These are phyloP conservation scores for Ganoderma sp. DNA, from an alignment of 1,284 basidiomycete genomes.

Conservation along the genomic window DNA sequence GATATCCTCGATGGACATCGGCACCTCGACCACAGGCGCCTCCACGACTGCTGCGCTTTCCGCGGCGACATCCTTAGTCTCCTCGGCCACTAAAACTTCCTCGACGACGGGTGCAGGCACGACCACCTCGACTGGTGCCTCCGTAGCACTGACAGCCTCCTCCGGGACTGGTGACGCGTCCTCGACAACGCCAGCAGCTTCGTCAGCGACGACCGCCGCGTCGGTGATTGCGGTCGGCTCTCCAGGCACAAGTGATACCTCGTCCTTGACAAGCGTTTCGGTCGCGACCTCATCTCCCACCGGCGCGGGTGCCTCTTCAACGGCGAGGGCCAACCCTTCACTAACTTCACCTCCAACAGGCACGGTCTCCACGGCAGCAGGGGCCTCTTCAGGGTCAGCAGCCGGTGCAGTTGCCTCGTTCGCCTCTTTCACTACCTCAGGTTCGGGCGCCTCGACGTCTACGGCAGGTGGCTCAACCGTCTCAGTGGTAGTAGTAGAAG, in stretches of 20 bases:
- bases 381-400: slow-evolving; percentile 6
- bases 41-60: slow-evolving; percentile 13
- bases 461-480: slow-evolving; percentile 12
- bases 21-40: slow-evolving; percentile 12
- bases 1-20: slow-evolving; percentile 15
- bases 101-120: slow-evolving; percentile 12
- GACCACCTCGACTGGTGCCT: slow-evolving; percentile 11
- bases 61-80: slow-evolving; percentile 5
- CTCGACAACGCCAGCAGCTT: slow-evolving; percentile 8
- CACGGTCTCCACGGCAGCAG: slow-evolving; percentile 13
- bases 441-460: slow-evolving; percentile 13
- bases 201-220: slow-evolving; percentile 13
- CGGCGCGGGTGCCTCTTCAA: slow-evolving; percentile 20
- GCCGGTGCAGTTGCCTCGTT: not conserved
- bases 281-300: not conserved
- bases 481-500: not conserved
- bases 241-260: slow-evolving; percentile 20
- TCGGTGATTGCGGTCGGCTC: slow-evolving; percentile 13
- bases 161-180: not conserved
- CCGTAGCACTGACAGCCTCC: not conserved
- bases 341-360: slow-evolving; percentile 20
- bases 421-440: not conserved
- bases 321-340: slow-evolving; percentile 20
- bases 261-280: slow-evolving; percentile 15
- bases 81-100: slow-evolving; percentile 13